phyloP scores from a whole-genome alignment of 2,329 filamentous ascomycete species.

The Cladosporium sp. region DNA sequence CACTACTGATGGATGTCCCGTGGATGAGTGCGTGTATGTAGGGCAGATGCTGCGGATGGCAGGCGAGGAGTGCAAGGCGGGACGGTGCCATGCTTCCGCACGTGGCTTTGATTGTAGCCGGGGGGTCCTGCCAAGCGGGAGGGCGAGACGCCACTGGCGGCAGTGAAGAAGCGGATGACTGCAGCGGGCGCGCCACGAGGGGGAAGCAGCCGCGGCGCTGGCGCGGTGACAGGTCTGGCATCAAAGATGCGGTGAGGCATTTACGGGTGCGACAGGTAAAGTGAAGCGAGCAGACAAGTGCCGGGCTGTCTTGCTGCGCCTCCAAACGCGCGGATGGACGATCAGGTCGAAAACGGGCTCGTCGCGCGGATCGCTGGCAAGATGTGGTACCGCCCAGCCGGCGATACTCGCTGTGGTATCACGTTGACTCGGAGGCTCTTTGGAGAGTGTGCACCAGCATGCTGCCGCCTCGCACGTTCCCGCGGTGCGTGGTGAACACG shows the following conservation, averaged over 20 bases:
- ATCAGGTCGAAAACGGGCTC: conserved; percentile 1
- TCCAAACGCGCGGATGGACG: conserved; percentile 7
- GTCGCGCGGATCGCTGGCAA: conserved; percentile 7
- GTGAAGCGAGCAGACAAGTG: background rate
- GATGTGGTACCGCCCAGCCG: conserved; percentile 6
- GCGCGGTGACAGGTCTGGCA: no score
- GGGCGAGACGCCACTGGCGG: background rate
- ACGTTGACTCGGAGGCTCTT: conserved; percentile 6
- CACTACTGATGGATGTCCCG: no score
- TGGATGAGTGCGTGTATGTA: no score
- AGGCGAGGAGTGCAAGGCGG: no score
- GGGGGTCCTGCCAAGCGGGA: background rate
- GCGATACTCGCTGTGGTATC: conserved; percentile 6
- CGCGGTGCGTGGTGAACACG: no score
- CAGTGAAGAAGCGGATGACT: background rate
- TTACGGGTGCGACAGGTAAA: conserved; percentile 1
- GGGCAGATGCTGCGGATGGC: no score
- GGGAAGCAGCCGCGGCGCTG: no score
- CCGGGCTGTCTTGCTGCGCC: conserved; percentile 3
- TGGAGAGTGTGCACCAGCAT: background rate
- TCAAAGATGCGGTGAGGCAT: background rate
- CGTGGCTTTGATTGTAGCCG: background rate
- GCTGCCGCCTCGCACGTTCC: background rate
- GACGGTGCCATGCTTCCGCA: background rate
- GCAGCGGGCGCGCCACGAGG: background rate